These are phyloP conservation scores for Colletotrichum falcatum DNA, from an alignment of 2,329 filamentous ascomycete genomes.

Conservation along the genomic window DNA sequence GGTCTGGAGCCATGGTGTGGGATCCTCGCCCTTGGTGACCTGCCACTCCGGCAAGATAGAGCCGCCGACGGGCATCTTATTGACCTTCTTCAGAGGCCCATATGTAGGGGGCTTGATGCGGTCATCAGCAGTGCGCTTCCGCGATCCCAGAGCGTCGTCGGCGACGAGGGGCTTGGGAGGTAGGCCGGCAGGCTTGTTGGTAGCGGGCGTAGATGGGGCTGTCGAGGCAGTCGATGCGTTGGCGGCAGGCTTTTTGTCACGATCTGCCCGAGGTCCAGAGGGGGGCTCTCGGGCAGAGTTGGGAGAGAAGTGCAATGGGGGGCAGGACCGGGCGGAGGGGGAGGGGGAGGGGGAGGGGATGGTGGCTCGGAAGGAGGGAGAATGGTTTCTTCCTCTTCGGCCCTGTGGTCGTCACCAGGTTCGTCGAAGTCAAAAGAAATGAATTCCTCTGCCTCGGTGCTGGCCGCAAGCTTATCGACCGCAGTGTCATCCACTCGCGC, in stretches of 20 bases:
- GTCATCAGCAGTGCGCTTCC: conserved; percentile 82
- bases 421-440: conserved; percentile 81
- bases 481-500: conserved; percentile 73
- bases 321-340: conserved; percentile 20
- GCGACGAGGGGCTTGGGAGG: conserved; percentile 47
- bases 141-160: conserved; percentile 65
- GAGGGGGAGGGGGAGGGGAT: conserved; percentile 31
- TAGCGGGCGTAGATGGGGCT: conserved; percentile 42
- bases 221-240: conserved; percentile 42
- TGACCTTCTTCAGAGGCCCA: conserved; percentile 63
- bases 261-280: conserved; percentile 23
- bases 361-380: conserved; percentile 36
- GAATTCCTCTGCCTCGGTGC: conserved; percentile 80
- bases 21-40: conserved; percentile 54
- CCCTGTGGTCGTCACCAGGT: conserved; percentile 61
- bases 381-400: conserved; percentile 46
- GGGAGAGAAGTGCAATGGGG: conserved; percentile 8
- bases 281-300: background rate
- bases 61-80: conserved; percentile 63
- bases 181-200: conserved; percentile 43
- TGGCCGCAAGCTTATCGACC: conserved; percentile 60
- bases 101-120: conserved; percentile 70
- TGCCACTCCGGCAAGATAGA: conserved; percentile 66
- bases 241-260: background rate
- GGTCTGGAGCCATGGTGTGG: conserved; percentile 72